Evolutionary conservation across 768 basidiomycete species (phyloP), one percentile per base, ranked within the genome.

Genomic region (Panaeolus cyanescens): DNA sequence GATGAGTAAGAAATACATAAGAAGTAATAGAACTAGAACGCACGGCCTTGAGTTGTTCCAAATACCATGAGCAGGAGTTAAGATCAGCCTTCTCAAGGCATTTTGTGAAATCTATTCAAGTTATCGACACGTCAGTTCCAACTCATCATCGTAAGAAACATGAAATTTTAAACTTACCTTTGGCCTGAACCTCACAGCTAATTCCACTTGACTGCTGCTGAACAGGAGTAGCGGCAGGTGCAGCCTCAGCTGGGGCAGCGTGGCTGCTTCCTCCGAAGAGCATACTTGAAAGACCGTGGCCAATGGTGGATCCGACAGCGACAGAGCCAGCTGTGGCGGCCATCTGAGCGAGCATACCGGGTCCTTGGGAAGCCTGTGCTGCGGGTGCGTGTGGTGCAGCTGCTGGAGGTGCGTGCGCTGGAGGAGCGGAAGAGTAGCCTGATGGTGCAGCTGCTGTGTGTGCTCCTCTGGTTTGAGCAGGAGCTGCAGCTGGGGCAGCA

Each of bases 241-340:
- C 68, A 15, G 85, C 81, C 30, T 79, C 80, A 1, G 79, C 77
- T 7, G 82, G 72, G 13, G 83, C 67, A 34, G 81, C 74, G 0
- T 78, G 75, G 34, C 73, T 73, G 58, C 83, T 78, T 60, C 91
- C 87, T 53, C 94, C 95, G 67, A 95, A 96, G 62, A 96, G 85
- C 92, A 95, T 93, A 73, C 74, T 84, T 39, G 92, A 93, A 64
- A 96, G 71, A n/a, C 94, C 94, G 71, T 96, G 94, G 45, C 93
- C 94, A 64, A 96, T 85, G 59, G 88, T 89, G 7, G 92, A 94
- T 25, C 94, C 95, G 54, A 93, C 79, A 5, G 93, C 95, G 55
- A 96, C 93, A 60, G 91, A 92, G 63, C 93, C 94, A 28, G 93
- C 94, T 5, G 94, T 93, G 5, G 92, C 90, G 58, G 93, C 93